A percentile compares a stretch with the other conserved stretches of the same genome.
phyloP scores from a whole-genome alignment of 768 basidiomycete genomes.

The Sarcomyxa edulis region DNA sequence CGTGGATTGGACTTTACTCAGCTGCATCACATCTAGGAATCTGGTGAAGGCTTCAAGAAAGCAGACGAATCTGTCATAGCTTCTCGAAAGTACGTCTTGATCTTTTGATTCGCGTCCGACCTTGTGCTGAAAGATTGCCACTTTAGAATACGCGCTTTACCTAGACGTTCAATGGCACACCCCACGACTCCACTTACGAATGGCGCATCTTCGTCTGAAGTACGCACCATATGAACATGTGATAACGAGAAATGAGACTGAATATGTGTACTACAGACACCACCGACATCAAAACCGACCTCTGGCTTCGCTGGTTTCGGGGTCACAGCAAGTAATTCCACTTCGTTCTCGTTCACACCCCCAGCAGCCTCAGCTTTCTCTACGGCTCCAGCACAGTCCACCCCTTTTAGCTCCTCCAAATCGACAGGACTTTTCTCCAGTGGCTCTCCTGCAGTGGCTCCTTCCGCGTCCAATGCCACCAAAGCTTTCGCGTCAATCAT shows the following conservation, averaged over 20 bases:
- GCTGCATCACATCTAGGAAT: constrained; percentile 32
- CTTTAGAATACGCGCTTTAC: constrained; percentile 59
- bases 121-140: constrained; percentile 7
- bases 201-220: constrained; percentile 13
- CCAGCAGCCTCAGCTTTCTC: constrained; percentile 12
- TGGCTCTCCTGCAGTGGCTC: constrained; percentile 19
- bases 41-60: constrained; percentile 42
- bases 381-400: constrained; percentile 8
- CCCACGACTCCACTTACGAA: constrained; percentile 19
- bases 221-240: constrained; percentile 9
- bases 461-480: constrained; percentile 38
- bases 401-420: constrained; percentile 10
- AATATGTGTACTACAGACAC: constrained; percentile 11
- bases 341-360: constrained; percentile 35
- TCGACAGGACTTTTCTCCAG: constrained; percentile 1
- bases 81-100: constrained; percentile 45
- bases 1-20: background rate
- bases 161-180: constrained; percentile 36
- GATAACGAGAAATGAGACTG: constrained; percentile 7
- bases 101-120: background rate
- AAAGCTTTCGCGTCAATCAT: constrained; percentile 50
- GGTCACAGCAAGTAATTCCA: constrained; percentile 19
- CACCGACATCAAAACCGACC: constrained; percentile 41
- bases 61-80: constrained; percentile 56
- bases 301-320: constrained; percentile 51